A percentile compares a stretch with the other conserved stretches of the same genome.
These are phyloP conservation scores for Scytalidium sp. DNA, from an alignment of 2,329 filamentous ascomycete species.

Conservation along the genomic window DNA sequence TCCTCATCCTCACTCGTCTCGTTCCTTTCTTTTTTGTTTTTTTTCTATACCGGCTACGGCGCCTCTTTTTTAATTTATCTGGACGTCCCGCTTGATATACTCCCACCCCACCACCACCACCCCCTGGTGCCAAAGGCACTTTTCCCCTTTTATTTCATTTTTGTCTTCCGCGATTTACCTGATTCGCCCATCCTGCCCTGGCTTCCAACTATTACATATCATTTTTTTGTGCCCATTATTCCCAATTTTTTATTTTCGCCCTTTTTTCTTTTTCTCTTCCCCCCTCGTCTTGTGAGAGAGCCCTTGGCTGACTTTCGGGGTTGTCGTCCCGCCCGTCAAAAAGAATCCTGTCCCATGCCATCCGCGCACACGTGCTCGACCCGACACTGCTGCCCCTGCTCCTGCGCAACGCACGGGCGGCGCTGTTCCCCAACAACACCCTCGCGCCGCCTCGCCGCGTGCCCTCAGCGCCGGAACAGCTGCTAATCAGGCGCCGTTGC, in stretches of 20 bases:
- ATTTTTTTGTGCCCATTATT: too few species aligned
- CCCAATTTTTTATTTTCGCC: too few species aligned
- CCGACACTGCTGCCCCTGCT: conserved; percentile 62
- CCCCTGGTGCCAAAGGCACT: too few species aligned
- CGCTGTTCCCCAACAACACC: conserved; percentile 83
- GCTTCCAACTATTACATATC: too few species aligned
- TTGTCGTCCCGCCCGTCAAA: not conserved
- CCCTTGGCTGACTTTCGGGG: not conserved
- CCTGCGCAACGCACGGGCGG: conserved; percentile 68
- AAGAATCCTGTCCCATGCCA: conserved; percentile 50
- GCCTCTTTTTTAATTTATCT: too few species aligned
- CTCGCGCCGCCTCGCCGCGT: conserved; percentile 62
- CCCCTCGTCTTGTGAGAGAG: not conserved
- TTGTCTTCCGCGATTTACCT: too few species aligned
- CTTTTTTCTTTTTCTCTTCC: not conserved
- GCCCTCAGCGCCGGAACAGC: conserved; percentile 57
- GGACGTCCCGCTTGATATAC: too few species aligned
- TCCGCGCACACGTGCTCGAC: conserved; percentile 57
- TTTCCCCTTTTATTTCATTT: conserved; percentile 41
- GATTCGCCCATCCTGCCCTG: too few species aligned
- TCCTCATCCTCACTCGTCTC: conserved; percentile 17
- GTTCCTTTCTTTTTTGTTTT: conserved; percentile 14
- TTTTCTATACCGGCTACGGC: conserved; percentile 9
- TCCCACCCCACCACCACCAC: too few species aligned
- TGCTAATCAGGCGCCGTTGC: conserved; percentile 63